These are phyloP conservation scores for Phaeosphaeriaceae sp. DNA, from an alignment of 2,329 filamentous ascomycete species.

Conservation along the genomic window DNA sequence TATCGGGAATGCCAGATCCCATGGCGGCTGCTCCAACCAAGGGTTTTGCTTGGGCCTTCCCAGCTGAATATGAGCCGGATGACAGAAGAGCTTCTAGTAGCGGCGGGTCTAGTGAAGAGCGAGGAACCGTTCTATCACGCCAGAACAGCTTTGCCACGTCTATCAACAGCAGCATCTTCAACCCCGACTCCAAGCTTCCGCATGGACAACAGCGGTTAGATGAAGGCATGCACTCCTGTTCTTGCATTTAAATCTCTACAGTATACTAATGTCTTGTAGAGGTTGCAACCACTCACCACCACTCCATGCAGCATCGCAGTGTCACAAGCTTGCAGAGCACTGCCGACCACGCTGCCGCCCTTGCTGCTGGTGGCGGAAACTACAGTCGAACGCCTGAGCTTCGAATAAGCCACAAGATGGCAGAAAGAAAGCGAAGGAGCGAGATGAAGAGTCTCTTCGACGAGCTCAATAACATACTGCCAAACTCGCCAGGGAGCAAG, in stretches of 20 bases:
- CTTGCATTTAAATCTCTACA: neutral
- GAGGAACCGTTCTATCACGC: conserved; percentile 66
- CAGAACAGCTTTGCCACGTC: conserved; percentile 80
- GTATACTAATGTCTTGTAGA: conserved; percentile 43
- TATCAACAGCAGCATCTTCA: conserved; percentile 79
- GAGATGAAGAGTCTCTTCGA: conserved; percentile 92
- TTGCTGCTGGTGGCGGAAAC: conserved; percentile 67
- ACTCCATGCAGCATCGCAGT: conserved; percentile 76
- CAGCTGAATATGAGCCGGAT: conserved; percentile 69
- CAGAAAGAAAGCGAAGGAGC: conserved; percentile 80
- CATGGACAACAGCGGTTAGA: conserved; percentile 75
- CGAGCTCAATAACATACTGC: conserved; percentile 77
- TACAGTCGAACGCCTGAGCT: conserved; percentile 85
- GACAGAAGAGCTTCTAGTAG: conserved; percentile 57
- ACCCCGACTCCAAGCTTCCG: conserved; percentile 74
- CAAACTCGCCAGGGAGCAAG: conserved; percentile 81
- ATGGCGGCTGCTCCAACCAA: conserved; percentile 78
- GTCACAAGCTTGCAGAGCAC: conserved; percentile 69
- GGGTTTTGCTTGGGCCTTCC: conserved; percentile 84
- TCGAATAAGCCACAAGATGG: conserved; percentile 82
- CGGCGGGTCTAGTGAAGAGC: conserved; percentile 55
- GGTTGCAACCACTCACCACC: conserved; percentile 67
- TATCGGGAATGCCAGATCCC: conserved; percentile 67
- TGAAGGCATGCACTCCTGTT: conserved; percentile 55
- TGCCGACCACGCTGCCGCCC: conserved; percentile 61